Conservation (phyloP, 2,329 filamentous ascomycete species). For the Myriosclerotinia scirpicola region DNA sequence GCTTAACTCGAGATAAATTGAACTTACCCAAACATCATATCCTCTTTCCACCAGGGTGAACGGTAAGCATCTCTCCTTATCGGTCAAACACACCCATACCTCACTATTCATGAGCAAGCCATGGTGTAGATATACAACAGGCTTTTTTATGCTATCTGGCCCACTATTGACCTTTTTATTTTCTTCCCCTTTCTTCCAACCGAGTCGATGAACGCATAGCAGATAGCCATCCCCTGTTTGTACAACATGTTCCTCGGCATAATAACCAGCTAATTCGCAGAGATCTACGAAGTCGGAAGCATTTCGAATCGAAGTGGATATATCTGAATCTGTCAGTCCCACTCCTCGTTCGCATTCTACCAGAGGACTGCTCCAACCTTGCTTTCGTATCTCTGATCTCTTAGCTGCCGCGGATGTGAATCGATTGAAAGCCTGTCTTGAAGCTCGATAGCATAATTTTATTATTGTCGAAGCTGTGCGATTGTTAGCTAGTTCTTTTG, state of each 20-base stretch:
- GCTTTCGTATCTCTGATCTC: conserved; percentile 66
- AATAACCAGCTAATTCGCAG: conserved; percentile 88
- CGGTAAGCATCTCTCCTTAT: conserved; percentile 80
- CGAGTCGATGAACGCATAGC: conserved; percentile 83
- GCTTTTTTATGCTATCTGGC: conserved; percentile 68
- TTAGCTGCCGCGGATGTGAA: conserved; percentile 70
- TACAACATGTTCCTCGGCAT: conserved; percentile 92
- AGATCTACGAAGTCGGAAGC: conserved; percentile 91
- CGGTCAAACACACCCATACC: conserved; percentile 93
- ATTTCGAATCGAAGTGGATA: conserved; percentile 76
- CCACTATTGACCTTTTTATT: conserved; percentile 74
- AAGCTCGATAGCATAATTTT: conserved; percentile 76
- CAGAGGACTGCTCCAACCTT: conserved; percentile 59
- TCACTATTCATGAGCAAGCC: conserved; percentile 98
- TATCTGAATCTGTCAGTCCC: conserved; percentile 46
- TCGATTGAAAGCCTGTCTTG: conserved; percentile 77
- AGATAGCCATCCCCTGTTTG: conserved; percentile 94
- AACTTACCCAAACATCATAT: conserved; percentile 87
- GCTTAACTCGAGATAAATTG: neutral
- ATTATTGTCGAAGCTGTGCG: conserved; percentile 72
- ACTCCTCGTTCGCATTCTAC: conserved; percentile 53
- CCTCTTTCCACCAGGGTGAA: conserved; percentile 87
- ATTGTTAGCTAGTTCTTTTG: conserved; percentile 1
- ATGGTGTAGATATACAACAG: conserved; percentile 91
- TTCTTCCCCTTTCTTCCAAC: conserved; percentile 80